phyloP scores from a whole-genome alignment of 768 basidiomycete species.

The Naganishia vaughanmartiniae region DNA sequence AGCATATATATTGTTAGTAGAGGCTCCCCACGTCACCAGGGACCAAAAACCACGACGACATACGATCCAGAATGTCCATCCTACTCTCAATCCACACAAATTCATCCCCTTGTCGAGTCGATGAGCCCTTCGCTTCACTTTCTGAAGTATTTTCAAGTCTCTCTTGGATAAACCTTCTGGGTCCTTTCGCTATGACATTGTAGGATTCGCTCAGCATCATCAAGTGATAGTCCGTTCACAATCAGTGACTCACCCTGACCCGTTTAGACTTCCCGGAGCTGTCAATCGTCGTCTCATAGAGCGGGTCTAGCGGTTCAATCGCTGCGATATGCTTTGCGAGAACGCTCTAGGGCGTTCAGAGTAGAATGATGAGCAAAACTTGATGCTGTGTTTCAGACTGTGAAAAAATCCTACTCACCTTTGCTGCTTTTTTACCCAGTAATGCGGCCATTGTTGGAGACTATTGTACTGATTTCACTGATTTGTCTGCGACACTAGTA shows the following conservation, averaged over 20 bases:
- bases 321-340: slow-evolving; percentile 65
- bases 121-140: slow-evolving; percentile 72
- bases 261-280: slow-evolving; percentile 61
- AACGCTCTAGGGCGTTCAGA: slow-evolving; percentile 46
- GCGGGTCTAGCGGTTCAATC: slow-evolving; percentile 70
- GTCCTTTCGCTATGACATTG: slow-evolving; percentile 58
- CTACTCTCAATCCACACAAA: slow-evolving; percentile 76
- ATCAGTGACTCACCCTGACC: slow-evolving; percentile 57
- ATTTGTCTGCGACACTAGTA: too few species aligned
- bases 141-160: slow-evolving; percentile 70
- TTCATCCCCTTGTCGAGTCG: slow-evolving; percentile 83
- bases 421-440: slow-evolving; percentile 36
- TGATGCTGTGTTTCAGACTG: not conserved
- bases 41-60: slow-evolving; percentile 31
- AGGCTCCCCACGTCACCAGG: not conserved
- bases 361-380: not conserved
- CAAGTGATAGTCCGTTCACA: not conserved
- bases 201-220: not conserved
- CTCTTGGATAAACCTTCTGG: slow-evolving; percentile 74
- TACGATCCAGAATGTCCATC: slow-evolving; percentile 75
- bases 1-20: not conserved
- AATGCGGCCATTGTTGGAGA: slow-evolving; percentile 21
- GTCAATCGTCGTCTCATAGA: slow-evolving; percentile 67
- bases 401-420: slow-evolving; percentile 26
- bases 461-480: not conserved